Conservation (phyloP, 768 basidiomycete genomes). For the Naematelia encephala region DNA sequence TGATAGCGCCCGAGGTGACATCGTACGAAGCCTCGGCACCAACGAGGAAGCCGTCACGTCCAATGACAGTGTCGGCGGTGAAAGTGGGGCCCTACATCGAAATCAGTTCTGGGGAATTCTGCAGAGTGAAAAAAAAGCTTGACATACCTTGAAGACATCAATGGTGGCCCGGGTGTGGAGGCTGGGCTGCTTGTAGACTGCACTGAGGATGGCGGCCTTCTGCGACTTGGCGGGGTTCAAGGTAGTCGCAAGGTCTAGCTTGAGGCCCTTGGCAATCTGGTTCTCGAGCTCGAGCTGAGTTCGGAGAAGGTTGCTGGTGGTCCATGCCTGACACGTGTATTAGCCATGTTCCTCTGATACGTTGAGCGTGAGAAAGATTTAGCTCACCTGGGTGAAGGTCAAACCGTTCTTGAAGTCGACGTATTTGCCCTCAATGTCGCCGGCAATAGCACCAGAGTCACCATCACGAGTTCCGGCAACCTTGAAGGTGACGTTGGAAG, state of each 20-base stretch:
- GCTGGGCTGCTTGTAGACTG: conserved; percentile 92
- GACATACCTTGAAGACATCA: conserved; percentile 85
- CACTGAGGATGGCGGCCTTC: conserved; percentile 77
- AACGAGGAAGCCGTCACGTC: conserved; percentile 94
- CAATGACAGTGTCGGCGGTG: conserved; percentile 91
- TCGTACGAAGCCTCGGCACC: conserved; percentile 97
- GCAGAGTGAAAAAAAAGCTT: background rate
- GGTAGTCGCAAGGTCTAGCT: conserved; percentile 80
- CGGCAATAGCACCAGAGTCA: conserved; percentile 69
- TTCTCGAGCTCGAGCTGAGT: conserved; percentile 92
- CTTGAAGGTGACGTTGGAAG: conserved; percentile 85
- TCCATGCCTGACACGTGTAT: conserved; percentile 78
- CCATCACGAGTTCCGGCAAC: conserved; percentile 78
- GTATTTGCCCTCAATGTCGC: conserved; percentile 96
- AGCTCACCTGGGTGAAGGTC: conserved; percentile 65
- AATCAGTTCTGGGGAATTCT: background rate
- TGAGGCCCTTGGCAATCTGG: conserved; percentile 94
- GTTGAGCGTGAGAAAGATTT: background rate
- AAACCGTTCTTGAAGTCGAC: conserved; percentile 86
- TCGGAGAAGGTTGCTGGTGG: conserved; percentile 86
- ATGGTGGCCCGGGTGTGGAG: conserved; percentile 85
- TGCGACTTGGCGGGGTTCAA: conserved; percentile 79
- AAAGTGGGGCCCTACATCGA: conserved; percentile 80
- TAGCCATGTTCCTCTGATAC: background rate
- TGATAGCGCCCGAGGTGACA: conserved; percentile 86